These are phyloP conservation scores for Malus hybrid DNA, from an alignment of 331 rosid genomes.

Conservation along the genomic window DNA sequence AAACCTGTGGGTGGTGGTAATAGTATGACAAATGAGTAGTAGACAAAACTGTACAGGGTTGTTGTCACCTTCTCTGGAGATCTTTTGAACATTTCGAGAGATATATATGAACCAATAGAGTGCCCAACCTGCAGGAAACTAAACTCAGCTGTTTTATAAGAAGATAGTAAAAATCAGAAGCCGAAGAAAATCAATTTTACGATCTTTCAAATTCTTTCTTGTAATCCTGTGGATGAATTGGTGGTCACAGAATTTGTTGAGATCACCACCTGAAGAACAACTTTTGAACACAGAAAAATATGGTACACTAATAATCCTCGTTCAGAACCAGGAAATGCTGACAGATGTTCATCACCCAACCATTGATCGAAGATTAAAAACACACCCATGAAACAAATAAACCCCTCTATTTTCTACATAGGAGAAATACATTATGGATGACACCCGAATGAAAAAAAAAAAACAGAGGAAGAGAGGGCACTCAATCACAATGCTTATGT, in stretches of 20 bases:
- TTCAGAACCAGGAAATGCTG: slow-evolving; percentile 5
- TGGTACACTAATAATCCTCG: background rate
- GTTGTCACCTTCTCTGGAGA: slow-evolving; percentile 52
- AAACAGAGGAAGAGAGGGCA: background rate
- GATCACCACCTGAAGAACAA: background rate
- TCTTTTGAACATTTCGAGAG: slow-evolving; percentile 51
- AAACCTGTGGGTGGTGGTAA: slow-evolving; percentile 16
- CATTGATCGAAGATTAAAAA: background rate
- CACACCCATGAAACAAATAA: background rate
- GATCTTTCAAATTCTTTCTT: background rate
- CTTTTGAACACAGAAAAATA: background rate
- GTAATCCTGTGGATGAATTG: background rate
- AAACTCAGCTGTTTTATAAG: slow-evolving; percentile 3
- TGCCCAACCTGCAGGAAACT: slow-evolving; percentile 66
- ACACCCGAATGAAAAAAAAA: background rate
- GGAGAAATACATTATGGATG: background rate
- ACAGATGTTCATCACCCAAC: slow-evolving; percentile 11
- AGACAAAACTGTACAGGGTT: slow-evolving; percentile 1
- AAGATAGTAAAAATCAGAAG: slow-evolving; percentile 10
- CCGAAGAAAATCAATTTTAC: background rate
- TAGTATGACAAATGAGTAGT: slow-evolving; percentile 1
- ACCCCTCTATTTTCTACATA: background rate
- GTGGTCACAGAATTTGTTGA: background rate
- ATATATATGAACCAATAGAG: slow-evolving; percentile 78
- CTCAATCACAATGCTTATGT: background rate